phyloP scores from a whole-genome alignment of 495 filamentous ascomycete species.

The Xylaria palmicola region DNA sequence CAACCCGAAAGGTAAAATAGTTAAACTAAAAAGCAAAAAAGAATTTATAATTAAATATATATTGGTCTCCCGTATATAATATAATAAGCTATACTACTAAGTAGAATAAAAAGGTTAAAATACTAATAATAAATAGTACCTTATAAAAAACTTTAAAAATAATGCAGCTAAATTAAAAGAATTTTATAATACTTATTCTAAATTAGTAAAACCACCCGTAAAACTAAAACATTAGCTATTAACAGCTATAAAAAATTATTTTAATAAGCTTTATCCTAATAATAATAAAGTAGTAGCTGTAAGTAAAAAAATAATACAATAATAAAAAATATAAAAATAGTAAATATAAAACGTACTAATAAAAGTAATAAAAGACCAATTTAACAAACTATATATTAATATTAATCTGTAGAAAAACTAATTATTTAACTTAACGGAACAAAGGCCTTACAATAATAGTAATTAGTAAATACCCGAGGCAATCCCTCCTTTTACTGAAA shows the following conservation, averaged over 20 bases:
- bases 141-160: not conserved
- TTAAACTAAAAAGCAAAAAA: not conserved
- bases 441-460: not conserved
- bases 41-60: not conserved
- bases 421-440: not conserved
- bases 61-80: not conserved
- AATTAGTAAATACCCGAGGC: not conserved
- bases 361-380: not conserved
- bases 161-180: not conserved
- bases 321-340: not conserved
- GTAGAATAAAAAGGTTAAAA: not conserved
- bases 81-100: not conserved
- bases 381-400: not conserved
- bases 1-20: conserved; percentile 8
- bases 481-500: not conserved
- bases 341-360: not conserved
- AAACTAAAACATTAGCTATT: not conserved
- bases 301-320: not conserved
- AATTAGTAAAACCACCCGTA: not conserved
- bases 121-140: not conserved
- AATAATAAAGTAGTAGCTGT: not conserved
- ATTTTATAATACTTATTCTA: not conserved
- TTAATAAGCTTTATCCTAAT: not conserved
- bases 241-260: not conserved
- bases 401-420: not conserved